These are phyloP conservation scores for Arthrinium puccinioides DNA, from an alignment of 2,329 filamentous ascomycete species.

Conservation along the genomic window DNA sequence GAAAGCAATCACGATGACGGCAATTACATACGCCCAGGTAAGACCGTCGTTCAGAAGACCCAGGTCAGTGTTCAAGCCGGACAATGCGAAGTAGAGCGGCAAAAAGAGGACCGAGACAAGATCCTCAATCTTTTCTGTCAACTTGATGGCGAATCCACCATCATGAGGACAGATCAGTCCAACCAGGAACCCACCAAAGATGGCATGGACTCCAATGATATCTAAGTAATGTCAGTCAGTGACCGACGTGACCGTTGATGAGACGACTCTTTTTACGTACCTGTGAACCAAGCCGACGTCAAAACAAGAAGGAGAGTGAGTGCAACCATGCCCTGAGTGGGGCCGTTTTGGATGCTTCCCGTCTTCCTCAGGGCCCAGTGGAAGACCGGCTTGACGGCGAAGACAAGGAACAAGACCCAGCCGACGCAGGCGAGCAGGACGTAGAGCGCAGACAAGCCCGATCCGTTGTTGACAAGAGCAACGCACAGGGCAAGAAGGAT, in stretches of 20 bases:
- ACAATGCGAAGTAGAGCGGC: slow-evolving; percentile 89
- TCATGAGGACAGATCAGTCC: slow-evolving; percentile 88
- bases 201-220: slow-evolving; percentile 87
- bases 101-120: slow-evolving; percentile 76
- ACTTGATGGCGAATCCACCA: slow-evolving; percentile 80
- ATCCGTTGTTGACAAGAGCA: slow-evolving; percentile 81
- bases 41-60: slow-evolving; percentile 75
- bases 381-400: slow-evolving; percentile 65
- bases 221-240: slow-evolving; percentile 55
- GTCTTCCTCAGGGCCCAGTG: slow-evolving; percentile 66
- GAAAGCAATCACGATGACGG: slow-evolving; percentile 75
- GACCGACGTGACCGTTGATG: background rate
- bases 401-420: slow-evolving; percentile 70
- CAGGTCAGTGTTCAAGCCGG: slow-evolving; percentile 80
- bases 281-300: slow-evolving; percentile 54
- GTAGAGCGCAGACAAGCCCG: slow-evolving; percentile 75
- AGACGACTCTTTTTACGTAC: slow-evolving; percentile 12
- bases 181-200: slow-evolving; percentile 87
- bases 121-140: slow-evolving; percentile 93
- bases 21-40: slow-evolving; percentile 86
- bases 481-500: slow-evolving; percentile 89
- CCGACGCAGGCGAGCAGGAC: slow-evolving; percentile 70
- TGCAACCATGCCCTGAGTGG: slow-evolving; percentile 76
- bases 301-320: slow-evolving; percentile 76
- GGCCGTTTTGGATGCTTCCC: slow-evolving; percentile 78